Conservation (phyloP, 208 protist species). For the Leishmania lainsoni region DNA sequence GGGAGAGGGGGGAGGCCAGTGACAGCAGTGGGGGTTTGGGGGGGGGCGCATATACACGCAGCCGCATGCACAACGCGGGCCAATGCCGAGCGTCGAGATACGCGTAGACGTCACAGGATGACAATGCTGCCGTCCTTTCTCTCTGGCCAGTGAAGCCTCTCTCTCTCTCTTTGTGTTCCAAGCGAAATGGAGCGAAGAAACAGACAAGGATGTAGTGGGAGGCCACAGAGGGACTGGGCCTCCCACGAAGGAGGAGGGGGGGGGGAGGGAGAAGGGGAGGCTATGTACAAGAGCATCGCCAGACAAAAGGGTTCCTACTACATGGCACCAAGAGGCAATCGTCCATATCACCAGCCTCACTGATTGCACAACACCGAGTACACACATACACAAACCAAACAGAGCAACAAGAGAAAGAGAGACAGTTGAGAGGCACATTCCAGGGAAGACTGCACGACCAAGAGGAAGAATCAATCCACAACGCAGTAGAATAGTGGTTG, state of each 20-base stretch:
- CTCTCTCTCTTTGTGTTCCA: neutral
- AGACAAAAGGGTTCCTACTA: neutral
- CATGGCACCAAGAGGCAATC: neutral
- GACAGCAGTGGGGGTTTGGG: too few relatives aligned
- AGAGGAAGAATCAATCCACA: neutral
- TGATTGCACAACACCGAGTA: neutral
- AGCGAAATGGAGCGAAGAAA: neutral
- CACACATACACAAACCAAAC: neutral
- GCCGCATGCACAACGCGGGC: neutral
- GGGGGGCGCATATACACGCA: neutral
- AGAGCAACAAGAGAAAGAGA: neutral
- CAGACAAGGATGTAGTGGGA: neutral
- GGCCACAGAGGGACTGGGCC: neutral
- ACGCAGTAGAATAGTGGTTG: neutral
- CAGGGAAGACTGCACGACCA: neutral
- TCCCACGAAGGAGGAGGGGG: neutral
- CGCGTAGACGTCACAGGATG: neutral
- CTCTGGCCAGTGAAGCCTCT: too few relatives aligned
- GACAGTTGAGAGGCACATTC: neutral
- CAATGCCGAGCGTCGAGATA: neutral
- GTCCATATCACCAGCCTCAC: neutral
- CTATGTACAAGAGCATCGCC: conserved; percentile 4
- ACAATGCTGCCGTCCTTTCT: too few relatives aligned
- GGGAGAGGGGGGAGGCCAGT: neutral
- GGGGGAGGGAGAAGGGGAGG: neutral